Percentiles rank a stretch among this genome's conserved stretches.
phyloP scores from a whole-genome alignment of 306 rosid species.

The Cucurbita ficifolia region DNA sequence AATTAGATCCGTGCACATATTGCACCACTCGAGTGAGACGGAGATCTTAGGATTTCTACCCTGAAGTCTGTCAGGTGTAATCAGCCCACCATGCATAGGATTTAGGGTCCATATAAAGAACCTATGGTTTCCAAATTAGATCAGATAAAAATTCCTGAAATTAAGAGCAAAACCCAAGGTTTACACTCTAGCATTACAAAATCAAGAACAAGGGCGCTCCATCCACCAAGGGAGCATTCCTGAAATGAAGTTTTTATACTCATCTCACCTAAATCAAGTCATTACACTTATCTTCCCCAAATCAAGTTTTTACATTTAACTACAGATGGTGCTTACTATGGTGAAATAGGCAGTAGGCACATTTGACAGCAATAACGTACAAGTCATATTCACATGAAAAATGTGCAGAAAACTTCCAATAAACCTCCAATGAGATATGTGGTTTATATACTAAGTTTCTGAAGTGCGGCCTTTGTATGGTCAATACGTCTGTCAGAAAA shows the following conservation, averaged over 20 bases:
- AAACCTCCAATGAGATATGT: not conserved
- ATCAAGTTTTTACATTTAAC: not conserved
- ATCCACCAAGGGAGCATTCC: not conserved
- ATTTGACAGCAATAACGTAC: not conserved
- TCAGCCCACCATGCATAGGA: not conserved
- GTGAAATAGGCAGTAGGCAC: not conserved
- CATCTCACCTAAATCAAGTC: not conserved
- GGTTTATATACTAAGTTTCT: not conserved
- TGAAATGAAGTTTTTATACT: no score
- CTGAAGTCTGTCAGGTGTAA: not conserved
- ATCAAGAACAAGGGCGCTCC: not conserved
- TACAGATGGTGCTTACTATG: not conserved
- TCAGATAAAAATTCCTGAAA: not conserved
- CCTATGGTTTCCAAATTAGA: not conserved
- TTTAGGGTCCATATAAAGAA: not conserved
- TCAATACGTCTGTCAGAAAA: not conserved
- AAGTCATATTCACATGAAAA: not conserved
- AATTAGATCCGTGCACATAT: not conserved
- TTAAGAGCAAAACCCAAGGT: not conserved
- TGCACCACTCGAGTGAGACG: not conserved
- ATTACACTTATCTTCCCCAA: not conserved
- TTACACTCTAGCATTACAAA: not conserved
- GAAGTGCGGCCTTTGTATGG: not conserved
- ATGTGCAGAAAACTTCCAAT: not conserved
- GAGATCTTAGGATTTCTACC: constrained; percentile 3